These are phyloP conservation scores for Saccharomyces hybrid DNA, from an alignment of 1,139 yeast species.

Conservation along the genomic window DNA sequence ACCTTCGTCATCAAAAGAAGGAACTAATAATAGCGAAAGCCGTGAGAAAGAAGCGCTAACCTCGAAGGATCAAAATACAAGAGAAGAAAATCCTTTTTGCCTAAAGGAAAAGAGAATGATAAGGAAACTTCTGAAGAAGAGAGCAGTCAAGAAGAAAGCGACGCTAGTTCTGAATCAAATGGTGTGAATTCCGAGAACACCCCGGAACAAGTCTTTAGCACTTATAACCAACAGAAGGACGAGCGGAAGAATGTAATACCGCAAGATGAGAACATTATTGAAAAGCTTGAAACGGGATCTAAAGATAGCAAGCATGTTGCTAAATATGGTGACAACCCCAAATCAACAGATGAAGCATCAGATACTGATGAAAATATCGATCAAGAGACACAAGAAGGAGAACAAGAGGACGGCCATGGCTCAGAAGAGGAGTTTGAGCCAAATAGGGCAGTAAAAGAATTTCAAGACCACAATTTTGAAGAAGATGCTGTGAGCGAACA, in stretches of 20 bases:
- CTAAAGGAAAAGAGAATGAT: not conserved
- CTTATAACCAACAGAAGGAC: too few relatives aligned
- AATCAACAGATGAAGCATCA: slow-evolving; percentile 1
- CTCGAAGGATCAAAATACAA: not conserved
- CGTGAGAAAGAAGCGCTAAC: not conserved
- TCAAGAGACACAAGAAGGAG: slow-evolving; percentile 3
- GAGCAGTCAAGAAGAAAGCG: not conserved
- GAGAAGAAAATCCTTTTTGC: not conserved
- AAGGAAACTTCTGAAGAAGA: not conserved
- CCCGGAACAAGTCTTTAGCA: not conserved
- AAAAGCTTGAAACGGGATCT: not conserved
- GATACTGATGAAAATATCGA: slow-evolving; percentile 1
- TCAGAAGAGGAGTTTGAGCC: not conserved
- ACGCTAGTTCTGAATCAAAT: not conserved
- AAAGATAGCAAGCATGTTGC: not conserved
- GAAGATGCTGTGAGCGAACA: not conserved
- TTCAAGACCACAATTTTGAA: not conserved
- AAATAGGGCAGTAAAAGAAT: not conserved
- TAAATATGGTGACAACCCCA: not conserved
- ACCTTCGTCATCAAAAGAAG: not conserved
- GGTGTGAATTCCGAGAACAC: not conserved
- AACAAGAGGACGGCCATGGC: slow-evolving; percentile 3
- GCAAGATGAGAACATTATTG: not conserved
- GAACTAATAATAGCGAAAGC: slow-evolving; percentile 2
- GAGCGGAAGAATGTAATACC: not conserved